Base-by-base conservation (phyloP, 2,329 filamentous ascomycete genomes). In the Colletotrichum destructivum region DNA sequence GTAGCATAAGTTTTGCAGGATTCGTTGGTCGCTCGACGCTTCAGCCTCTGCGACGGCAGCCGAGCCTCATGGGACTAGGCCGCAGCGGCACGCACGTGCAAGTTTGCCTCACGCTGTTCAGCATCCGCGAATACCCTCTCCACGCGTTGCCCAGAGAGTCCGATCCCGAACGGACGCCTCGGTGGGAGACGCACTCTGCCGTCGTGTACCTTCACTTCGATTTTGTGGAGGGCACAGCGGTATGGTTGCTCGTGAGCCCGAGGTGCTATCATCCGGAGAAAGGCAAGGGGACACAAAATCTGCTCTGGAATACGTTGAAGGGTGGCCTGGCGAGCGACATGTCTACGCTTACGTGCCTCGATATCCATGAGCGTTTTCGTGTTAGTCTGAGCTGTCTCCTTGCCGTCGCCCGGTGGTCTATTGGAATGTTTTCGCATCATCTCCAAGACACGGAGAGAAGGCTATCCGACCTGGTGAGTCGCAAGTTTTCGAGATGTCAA, bases 111-210 rank as follows among this genome's bases (percentile, higher is more conserved):
- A 57, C 68, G 18, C 38, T 71, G 0, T 68, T 62, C 64, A 62
- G 64, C 57, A 62, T 62, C 42, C 42, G 64, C 12, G 21, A 62
- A 44, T 62, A 68, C 38, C 57, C 57, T 18, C 42, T 56, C 7
- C 64, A 71, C 51, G 56, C 51, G 15, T 16, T 67, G 11, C 68
- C 68, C 12, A 15, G 12, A 11, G 64, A 54, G 4, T 49, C 21
- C 11, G 51, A 68, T 21, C 51, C 63, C 3, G 47, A 18, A 26
- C 52, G 21, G 8, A 68, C 68, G 16, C 51, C 63, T 59, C 56
- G 64, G 26, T 68, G 68, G 68, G 55, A 68, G 64, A 55, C 68
- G 35, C 68, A 71, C 44, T 56, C 64, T 21, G 51, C 56, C 35
- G 64, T 51, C 15, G 18, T 62, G 35, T 71, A 68, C 42, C 18